Base-by-base conservation (phyloP, 352 stramenopile genomes). In the Nothophytophthora sp. region DNA sequence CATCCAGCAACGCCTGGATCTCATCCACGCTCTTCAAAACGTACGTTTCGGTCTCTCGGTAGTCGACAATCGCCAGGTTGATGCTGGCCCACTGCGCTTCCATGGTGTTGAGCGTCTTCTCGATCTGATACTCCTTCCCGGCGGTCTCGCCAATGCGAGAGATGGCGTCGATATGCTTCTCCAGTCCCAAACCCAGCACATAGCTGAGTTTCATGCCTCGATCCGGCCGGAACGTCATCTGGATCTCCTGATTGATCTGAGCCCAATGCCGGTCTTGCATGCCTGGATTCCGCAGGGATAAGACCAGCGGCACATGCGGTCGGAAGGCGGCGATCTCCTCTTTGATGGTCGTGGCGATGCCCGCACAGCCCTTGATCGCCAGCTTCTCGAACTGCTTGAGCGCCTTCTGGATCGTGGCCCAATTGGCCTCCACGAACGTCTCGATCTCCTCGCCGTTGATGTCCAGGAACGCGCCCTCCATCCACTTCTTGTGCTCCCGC, bases 11-110 rank as follows among this genome's bases (percentile, higher is more conserved):
- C 1, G 79, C 75, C 70, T 98, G 93, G 34, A 98, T 90, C 50
- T 98, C 94, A 53, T 98, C 95, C 5, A 96, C 87, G 15, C 88
- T 90, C 38, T 96, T 97, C n/a, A 98, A 54, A 10, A 98, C 95
- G 34, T 76, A 97, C 39, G 95, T 98, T 25, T 94, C 90, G 7
- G 95, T 98, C 41, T 98, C 92, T 4, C 81, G 70, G 55, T 98
- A 98, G 29, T 89, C 69, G 7, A 95, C 76, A 27, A 98, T 81
- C 23, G 76, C 76, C 18, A 98, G 72, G 10, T 84, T 81, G 35
- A 98, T 76, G 8, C 60, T 64, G 18, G 88, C 68, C 94, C 93
- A 98, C 12, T 93, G 84, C 22, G 86, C 72, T 40, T 97, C 81
- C 95, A 98, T 98, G 8, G 86, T 70, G 53, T 96, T 94, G 5